Percentiles rank a stretch among this genome's conserved stretches.
These are phyloP conservation scores for Apiospora marii DNA, from an alignment of 2,329 filamentous ascomycete genomes.

Conservation along the genomic window DNA sequence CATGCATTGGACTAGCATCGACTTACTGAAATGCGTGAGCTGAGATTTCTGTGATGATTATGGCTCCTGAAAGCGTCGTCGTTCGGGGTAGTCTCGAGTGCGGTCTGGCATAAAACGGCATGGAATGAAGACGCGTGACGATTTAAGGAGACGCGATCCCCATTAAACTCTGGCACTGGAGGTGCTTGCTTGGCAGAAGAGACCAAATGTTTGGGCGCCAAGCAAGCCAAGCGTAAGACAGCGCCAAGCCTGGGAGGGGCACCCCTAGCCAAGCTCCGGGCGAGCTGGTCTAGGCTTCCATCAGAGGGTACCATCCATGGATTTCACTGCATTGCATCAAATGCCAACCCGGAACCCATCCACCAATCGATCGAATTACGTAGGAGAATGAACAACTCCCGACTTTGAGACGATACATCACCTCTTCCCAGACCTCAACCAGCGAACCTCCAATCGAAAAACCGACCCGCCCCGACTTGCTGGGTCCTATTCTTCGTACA, in stretches of 20 bases:
- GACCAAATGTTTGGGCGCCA: constrained; percentile 1
- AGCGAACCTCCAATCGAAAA: not conserved
- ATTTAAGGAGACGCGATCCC: constrained; percentile 25
- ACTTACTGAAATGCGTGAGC: not conserved
- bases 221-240: not conserved
- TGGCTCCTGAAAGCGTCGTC: not conserved
- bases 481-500: not conserved
- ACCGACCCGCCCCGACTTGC: not conserved
- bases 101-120: not conserved
- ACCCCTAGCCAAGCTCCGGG: constrained; percentile 12
- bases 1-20: not conserved
- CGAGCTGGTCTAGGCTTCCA: constrained; percentile 15
- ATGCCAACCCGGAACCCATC: constrained; percentile 10
- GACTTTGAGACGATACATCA: not conserved
- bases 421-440: not conserved
- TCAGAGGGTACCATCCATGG: not conserved
- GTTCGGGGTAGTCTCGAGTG: not conserved
- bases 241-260: not conserved
- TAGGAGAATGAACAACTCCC: constrained; percentile 6
- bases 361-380: constrained; percentile 20
- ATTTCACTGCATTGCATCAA: constrained; percentile 1
- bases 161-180: constrained; percentile 11
- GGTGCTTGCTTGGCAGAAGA: constrained; percentile 17
- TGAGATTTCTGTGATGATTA: not conserved
- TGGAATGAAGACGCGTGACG: constrained; percentile 25